Evolutionary conservation across 2,329 filamentous ascomycete genomes (phyloP), one percentile per base, ranked within the genome.

Genomic region (Xylariaceae sp.): DNA sequence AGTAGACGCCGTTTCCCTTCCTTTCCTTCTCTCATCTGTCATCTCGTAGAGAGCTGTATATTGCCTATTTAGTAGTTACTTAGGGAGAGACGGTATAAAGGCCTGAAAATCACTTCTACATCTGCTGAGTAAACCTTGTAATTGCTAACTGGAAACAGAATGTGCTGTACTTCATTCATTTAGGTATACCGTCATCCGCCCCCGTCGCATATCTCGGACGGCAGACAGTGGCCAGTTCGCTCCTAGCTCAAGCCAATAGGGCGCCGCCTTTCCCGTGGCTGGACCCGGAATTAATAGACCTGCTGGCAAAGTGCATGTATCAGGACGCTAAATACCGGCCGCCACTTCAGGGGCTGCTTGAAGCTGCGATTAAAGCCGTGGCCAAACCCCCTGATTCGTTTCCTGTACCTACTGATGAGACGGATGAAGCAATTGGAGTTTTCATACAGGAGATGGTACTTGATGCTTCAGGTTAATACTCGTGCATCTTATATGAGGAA

Each of bases 231-330:
- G 43, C 43, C 5, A 23, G 11, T 4, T 4, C 7, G 0, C 21
- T 45, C 37, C 16, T 40, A 6, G 37, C 27, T n/a, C n/a, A n/a
- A n/a, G n/a, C 5, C 12, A 14, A 1, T 2, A 7, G 4, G 17
- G 20, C 17, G 1, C 16, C 21, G 35, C 25, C 25, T 12, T 36
- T 20, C n/a, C 23, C 39, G 2, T 7, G 5, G 4, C 2, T 39
- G 5, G 45, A 49, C 20, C 2, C 22, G 3, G 47, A 40, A 3
- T 32, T 49, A 2, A 42, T 42, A 2, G 39, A 37, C 3, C 35
- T 49, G 1, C 2, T 49, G 12, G 38, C 39, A 7, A 42, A 40
- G 14, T 46, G 43, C 7, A 21, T 42, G 35, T 42, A 42, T 10
- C 3, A 2, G 1, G n/a, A 25, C 6, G 3, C 17, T 4, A 1